Base-by-base conservation (phyloP, 2,329 filamentous ascomycete genomes). In the Rhinocladiella mackenziei region DNA sequence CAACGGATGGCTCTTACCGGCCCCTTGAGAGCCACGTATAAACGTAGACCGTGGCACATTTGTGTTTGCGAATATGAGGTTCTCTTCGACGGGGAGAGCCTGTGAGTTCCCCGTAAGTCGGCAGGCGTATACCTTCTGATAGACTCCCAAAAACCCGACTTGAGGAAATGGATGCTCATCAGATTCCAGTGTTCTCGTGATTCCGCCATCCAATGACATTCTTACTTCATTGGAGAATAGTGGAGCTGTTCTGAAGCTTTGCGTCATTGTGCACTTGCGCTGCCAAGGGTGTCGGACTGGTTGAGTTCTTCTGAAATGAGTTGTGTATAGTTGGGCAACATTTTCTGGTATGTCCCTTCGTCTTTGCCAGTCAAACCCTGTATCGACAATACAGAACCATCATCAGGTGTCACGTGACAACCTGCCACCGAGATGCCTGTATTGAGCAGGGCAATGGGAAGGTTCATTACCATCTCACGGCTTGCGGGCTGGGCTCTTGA, bases 21-120 rank as follows among this genome's bases (percentile, higher is more conserved):
- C 75, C 0, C 79, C 80, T 54, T 83, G 78, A 1, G 74, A 74
- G 1, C 80, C 80, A 47, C 80, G 83, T 14, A 83, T 76, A 57
- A 83, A 83, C 0, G 71, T 66, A 0, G 77, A 80, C 51, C 71
- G 77, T 0, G 79, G 78, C 0, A 70, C 65, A 18, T 77, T 71
- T 1, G 72, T 72, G 51, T 81, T 81, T 13, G 54, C 44, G 25
- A 60, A 63, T 3, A 64, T 38, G n/a, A 62, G 43, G 20, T 60
- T 54, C 11, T 59, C 30, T 10, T 41, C 46, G 2, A 34, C 9
- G 6, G 39, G 35, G 5, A 44, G 19, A 9, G 32, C 34, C 17
- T 30, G 17, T n/a, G 18, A 26, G 5, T 22, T 17, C 5, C 42
- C 42, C 20, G 25, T n/a, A 7, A 42, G 30, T 5, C 41, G 29